Evolutionary conservation across 257 asterid genomes (phyloP), one percentile per base, ranked within the genome.

Genomic region (Agastache rugosa): DNA sequence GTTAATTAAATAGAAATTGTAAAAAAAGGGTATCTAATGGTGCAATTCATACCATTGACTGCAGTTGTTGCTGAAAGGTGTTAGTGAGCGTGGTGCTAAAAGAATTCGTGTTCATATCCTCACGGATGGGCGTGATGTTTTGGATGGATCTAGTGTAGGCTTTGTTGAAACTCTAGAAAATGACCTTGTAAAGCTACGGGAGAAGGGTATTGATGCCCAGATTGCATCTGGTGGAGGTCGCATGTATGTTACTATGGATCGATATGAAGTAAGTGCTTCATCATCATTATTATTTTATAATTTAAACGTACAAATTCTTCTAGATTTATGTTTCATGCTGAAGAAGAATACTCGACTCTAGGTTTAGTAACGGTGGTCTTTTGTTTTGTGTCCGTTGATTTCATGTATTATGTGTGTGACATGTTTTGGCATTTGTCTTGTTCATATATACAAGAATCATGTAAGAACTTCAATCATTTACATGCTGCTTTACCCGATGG

Each of bases 151-250:
- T 37, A 94, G 98, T 75, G 80, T 92, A 41, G 97, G 93, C 77
- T 91, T 87, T 69, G 90, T 89, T 79, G 97, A 94, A 77, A 87
- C 92, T 23, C 93, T 92, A 10, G 97, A 90, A 80, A 87, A 81
- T 59, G 96, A 89, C 83, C 96, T 94, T 25, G 85, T 78, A 20
- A 76, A 88, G 70, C 84, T 94, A 63, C 89, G 97, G 0, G 93
- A 55, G 61, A 88, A 90, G 25, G 99, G 97, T 35, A 77, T 94
- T 66, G 98, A 94, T 80, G 97, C 98, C 11, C 87, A 77, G 82
- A 67, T 87, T 84, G 98, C 98, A 75, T 94, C 98, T 50, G 98
- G 98, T 60, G 98, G 98, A 37, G 98, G 98, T 47, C 96, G 98
- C 22, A 94, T 94, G 99, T 87, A 90, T 63, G 97, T 92, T 50